Evolutionary conservation across 352 stramenopile genomes (phyloP), one percentile per base, ranked within the genome.

Genomic region (Phytophthora parvispora): DNA sequence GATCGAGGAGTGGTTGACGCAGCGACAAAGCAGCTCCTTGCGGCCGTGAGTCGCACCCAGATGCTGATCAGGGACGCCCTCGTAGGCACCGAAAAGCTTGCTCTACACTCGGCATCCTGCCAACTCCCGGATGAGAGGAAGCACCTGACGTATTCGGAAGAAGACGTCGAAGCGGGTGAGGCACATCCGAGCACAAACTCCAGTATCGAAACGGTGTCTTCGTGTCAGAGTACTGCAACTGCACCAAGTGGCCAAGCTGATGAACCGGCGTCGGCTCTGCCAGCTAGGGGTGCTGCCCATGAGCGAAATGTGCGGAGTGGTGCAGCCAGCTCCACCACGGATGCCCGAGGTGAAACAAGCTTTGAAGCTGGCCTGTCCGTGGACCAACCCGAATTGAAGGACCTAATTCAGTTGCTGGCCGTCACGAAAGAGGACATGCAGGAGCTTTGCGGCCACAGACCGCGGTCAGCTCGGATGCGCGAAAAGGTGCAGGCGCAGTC

Each of bases 401-500:
- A 93, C 51, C 57, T 93, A 34, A 73, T 91, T 8, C 78, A 89
- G 53, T 83, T 93, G 34, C 55, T 93, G 20, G 77, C 73, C 6
- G 87, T 85, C 18, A 92, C 82, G 16, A 84, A 77, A 49, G 45
- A 64, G 18, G 56, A 80, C 9, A 70, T 84, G 47, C 65, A 79
- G 38, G 73, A 90, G 25, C 72, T 93, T 45, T 88, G 78, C 24
- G 67, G 67, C 3, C 82, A 87, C 42, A 73, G 82, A 48, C 76
- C 82, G 1, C 73, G 86, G 9, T 93, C 86, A n/a, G 82, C 80
- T 18, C 86, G 86, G 9, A 81, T 92, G 55, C 86, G 86, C 20
- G 79, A 90, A 53, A 93, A 93, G 57, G 60, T 91, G 27, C 86
- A 93, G 64, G 60, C 59, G 22, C 86, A 91, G 52, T 89, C 86